These are phyloP conservation scores for Suillus occidentalis DNA, from an alignment of 768 basidiomycete genomes.

Conservation along the genomic window DNA sequence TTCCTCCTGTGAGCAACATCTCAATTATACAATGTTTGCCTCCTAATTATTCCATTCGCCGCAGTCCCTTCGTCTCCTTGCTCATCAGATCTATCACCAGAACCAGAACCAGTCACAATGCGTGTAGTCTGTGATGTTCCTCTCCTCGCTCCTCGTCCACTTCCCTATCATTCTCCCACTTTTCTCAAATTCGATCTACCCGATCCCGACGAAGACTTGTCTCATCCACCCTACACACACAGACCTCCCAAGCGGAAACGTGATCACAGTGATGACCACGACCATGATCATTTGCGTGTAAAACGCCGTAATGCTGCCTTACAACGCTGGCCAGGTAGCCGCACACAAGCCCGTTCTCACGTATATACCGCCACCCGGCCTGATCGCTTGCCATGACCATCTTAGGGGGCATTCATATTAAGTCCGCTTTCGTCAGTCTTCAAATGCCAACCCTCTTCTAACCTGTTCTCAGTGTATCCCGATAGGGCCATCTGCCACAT, in stretches of 20 bases:
- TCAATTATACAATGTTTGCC: too few relatives aligned
- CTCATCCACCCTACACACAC: conserved; percentile 65
- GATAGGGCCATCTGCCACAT: not conserved
- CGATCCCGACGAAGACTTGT: conserved; percentile 68
- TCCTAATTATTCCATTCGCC: conserved; percentile 10
- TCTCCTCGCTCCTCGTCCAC: conserved; percentile 65
- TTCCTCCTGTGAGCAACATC: too few relatives aligned
- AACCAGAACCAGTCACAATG: conserved; percentile 30
- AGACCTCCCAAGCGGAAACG: conserved; percentile 59
- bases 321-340: conserved; percentile 15
- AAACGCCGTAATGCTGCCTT: conserved; percentile 30
- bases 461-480: not conserved
- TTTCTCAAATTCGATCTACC: conserved; percentile 70
- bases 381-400: conserved; percentile 2
- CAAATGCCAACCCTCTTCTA: not conserved
- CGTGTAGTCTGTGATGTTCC: conserved; percentile 66
- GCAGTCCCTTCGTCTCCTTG: conserved; percentile 48
- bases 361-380: conserved; percentile 1
- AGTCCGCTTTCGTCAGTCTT: not conserved
- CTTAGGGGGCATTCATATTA: conserved; percentile 2
- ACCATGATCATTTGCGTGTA: conserved; percentile 8
- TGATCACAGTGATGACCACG: conserved; percentile 19
- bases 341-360: not conserved
- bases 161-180: conserved; percentile 68
- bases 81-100: conserved; percentile 26